A percentile compares a stretch with the other conserved stretches of the same genome.
phyloP scores from a whole-genome alignment of 2,329 filamentous ascomycete genomes.

The Paecilomyces niveus region DNA sequence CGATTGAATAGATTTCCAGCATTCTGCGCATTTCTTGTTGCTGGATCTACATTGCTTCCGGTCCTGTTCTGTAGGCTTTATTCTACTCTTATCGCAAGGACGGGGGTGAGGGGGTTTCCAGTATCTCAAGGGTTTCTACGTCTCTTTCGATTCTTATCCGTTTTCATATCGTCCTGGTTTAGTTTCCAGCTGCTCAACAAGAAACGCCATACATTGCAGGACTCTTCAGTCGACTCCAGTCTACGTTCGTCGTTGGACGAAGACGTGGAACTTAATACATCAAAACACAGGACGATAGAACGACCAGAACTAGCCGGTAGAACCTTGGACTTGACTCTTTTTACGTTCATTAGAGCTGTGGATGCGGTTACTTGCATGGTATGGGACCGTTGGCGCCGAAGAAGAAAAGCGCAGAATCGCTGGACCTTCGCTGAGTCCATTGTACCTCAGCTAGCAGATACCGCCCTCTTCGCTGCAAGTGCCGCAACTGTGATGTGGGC shows the following conservation, averaged over 20 bases:
- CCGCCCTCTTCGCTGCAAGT: slow-evolving; percentile 63
- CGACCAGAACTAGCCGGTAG: slow-evolving; percentile 53
- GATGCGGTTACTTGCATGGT: slow-evolving; percentile 62
- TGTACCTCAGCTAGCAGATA: slow-evolving; percentile 49
- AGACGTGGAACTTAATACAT: neutral
- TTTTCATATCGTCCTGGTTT: slow-evolving; percentile 43
- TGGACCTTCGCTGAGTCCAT: slow-evolving; percentile 34
- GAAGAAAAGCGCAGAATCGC: slow-evolving; percentile 21
- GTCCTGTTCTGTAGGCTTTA: slow-evolving; percentile 19
- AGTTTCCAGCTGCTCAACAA: slow-evolving; percentile 45
- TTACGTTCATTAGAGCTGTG: slow-evolving; percentile 63
- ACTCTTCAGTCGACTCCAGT: slow-evolving; percentile 5
- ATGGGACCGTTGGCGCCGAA: slow-evolving; percentile 48
- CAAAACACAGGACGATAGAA: slow-evolving; percentile 8
- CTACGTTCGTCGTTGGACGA: slow-evolving; percentile 3
- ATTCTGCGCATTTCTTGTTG: slow-evolving; percentile 46
- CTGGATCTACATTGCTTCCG: slow-evolving; percentile 44
- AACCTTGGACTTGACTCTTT: slow-evolving; percentile 77
- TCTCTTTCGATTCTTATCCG: slow-evolving; percentile 35
- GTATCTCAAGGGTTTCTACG: slow-evolving; percentile 13
- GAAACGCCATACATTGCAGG: slow-evolving; percentile 16
- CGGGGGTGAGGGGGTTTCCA: slow-evolving; percentile 10
- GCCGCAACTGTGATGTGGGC: slow-evolving; percentile 79
- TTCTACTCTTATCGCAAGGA: slow-evolving; percentile 14
- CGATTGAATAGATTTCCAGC: slow-evolving; percentile 44